A percentile compares a stretch with the other conserved stretches of the same genome.
Evolutionary conservation across 257 asterid species (phyloP).

Genomic region (Rauvolfia tetraphylla): DNA sequence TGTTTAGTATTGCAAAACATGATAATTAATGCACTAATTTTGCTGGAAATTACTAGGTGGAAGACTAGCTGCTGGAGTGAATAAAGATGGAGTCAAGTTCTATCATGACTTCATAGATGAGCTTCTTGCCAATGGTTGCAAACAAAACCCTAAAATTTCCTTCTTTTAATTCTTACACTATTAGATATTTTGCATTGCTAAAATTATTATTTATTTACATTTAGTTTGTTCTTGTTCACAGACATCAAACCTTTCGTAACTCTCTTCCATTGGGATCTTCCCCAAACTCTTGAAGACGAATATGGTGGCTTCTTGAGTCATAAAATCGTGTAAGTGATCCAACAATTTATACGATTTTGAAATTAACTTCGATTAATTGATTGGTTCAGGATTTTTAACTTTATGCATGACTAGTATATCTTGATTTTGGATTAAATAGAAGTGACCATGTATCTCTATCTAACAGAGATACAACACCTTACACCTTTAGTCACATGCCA

Average conservation of each 20-base stretch:
- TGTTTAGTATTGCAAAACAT: too few species aligned
- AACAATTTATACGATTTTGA: not conserved
- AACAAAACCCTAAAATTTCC: not conserved
- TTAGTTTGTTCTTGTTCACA: not conserved
- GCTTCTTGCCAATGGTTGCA: constrained; percentile 10
- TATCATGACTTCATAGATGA: constrained; percentile 2
- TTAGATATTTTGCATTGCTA: not conserved
- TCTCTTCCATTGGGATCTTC: constrained; percentile 15
- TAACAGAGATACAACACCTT: too few species aligned
- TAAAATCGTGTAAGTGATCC: not conserved
- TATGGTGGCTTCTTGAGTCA: constrained; percentile 8
- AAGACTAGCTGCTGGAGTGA: not conserved
- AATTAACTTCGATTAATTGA: too few species aligned
- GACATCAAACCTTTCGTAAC: constrained; percentile 9
- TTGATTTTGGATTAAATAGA: too few species aligned
- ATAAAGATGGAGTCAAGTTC: constrained; percentile 3
- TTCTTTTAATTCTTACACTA: too few species aligned
- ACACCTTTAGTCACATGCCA: too few species aligned
- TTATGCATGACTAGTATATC: too few species aligned
- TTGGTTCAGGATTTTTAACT: too few species aligned
- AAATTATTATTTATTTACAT: not conserved
- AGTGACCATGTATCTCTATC: too few species aligned
- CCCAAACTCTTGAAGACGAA: constrained; percentile 6
- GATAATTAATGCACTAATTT: too few species aligned
- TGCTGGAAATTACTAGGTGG: not conserved